These are phyloP conservation scores for sunflower (Helianthus annuus) DNA, from an alignment of 129 eudicot genomes.

Conservation along the genomic window HanXRQr2.0-SUNRISE NC_035440.2:105178183-105178682, in stretches of 20 bases:
- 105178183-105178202: too few species aligned
- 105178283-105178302: too few species aligned
- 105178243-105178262: too few species aligned
- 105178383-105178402: slow-evolving; percentile 81
- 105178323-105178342: too few species aligned
- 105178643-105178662: background rate
- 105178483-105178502: slow-evolving; percentile 15
- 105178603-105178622: slow-evolving; percentile 19
- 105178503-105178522: too few species aligned
- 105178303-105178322: too few species aligned
- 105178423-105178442: slow-evolving; percentile 90
- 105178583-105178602: background rate
- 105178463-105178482: slow-evolving; percentile 84
- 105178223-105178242: too few species aligned
- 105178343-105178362: too few species aligned
- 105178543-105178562: too few species aligned
- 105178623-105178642: slow-evolving; percentile 17
- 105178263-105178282: too few species aligned
- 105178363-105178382: slow-evolving; percentile 46
- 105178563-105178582: background rate
- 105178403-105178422: slow-evolving; percentile 72
- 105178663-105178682: background rate
- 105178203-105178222: too few species aligned
- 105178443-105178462: slow-evolving; percentile 73
- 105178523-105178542: background rate